These are phyloP conservation scores for Diaporthe destruens DNA, from an alignment of 2,329 filamentous ascomycete genomes.

Conservation along the genomic window DNA sequence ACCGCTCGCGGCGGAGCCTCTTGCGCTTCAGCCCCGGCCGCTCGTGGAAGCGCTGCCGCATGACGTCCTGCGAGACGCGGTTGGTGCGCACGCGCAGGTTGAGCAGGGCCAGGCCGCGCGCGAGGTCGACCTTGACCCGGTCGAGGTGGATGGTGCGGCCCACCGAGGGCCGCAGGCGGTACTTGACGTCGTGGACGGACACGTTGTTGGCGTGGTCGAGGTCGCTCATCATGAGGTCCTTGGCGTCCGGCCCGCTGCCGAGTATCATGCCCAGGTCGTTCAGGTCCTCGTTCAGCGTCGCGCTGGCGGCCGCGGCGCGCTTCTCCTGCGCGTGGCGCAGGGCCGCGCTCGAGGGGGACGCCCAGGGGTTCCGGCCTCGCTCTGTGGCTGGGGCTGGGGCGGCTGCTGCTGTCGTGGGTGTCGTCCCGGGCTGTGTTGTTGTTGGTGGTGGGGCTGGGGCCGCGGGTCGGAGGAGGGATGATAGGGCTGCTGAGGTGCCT, in stretches of 20 bases:
- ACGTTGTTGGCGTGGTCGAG: conserved; percentile 42
- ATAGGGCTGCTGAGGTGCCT: background rate
- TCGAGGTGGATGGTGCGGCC: conserved; percentile 59
- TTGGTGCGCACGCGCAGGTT: conserved; percentile 62
- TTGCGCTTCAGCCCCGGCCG: conserved; percentile 82
- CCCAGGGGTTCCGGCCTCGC: background rate
- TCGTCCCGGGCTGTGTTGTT: no score
- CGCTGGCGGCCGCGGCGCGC: background rate
- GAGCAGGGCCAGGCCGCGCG: conserved; percentile 59
- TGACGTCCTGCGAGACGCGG: conserved; percentile 66
- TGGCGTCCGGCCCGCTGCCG: conserved; percentile 44
- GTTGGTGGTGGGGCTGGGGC: background rate
- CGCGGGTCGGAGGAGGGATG: background rate
- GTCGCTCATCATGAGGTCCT: conserved; percentile 45
- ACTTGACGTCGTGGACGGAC: conserved; percentile 47
- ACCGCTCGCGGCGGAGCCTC: conserved; percentile 76
- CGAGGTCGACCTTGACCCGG: conserved; percentile 54
- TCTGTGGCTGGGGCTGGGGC: background rate
- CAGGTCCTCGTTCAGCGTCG: conserved; percentile 43
- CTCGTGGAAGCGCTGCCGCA: conserved; percentile 78
- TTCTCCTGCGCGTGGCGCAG: background rate
- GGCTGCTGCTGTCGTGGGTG: no score
- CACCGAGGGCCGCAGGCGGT: conserved; percentile 55
- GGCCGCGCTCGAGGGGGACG: background rate
- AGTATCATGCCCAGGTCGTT: conserved; percentile 32